These are phyloP conservation scores for Tolypocladium tropicale DNA, from an alignment of 2,329 filamentous ascomycete species.

Conservation along the genomic window DNA sequence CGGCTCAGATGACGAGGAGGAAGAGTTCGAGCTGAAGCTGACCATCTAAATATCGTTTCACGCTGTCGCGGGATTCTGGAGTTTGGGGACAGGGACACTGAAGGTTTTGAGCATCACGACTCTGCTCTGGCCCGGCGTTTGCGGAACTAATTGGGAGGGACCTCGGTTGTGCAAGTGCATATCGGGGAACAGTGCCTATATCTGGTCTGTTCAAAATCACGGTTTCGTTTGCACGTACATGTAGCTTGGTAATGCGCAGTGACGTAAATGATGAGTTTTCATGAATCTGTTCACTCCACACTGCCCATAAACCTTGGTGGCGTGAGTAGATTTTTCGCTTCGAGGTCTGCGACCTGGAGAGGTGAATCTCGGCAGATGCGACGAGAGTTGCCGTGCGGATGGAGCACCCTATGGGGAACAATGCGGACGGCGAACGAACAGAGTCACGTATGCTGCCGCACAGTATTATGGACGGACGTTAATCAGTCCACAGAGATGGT, in stretches of 20 bases:
- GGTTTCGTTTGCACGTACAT: not conserved
- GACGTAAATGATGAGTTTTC: not conserved
- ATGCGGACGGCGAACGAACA: not conserved
- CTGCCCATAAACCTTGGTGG: no score
- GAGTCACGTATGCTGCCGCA: no score
- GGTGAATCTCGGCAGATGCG: no score
- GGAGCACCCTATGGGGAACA: no score
- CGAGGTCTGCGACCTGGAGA: no score
- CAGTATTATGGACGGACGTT: no score
- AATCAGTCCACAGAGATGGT: no score
- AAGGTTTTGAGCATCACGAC: not conserved
- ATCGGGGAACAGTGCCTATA: not conserved
- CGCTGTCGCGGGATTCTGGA: not conserved
- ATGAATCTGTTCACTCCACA: not conserved
- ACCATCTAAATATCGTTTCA: slow-evolving; percentile 12
- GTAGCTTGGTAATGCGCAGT: not conserved
- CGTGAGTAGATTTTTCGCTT: no score
- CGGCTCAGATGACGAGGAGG: slow-evolving; percentile 36
- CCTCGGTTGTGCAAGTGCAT: not conserved
- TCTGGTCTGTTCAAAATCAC: no score
- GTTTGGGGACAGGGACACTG: not conserved
- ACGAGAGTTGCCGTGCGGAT: no score
- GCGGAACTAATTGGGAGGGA: not conserved
- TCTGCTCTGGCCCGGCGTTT: not conserved
- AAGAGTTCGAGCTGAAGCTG: slow-evolving; percentile 45